Base-by-base conservation (phyloP, 2,329 filamentous ascomycete genomes). In the Aspergillus ruber region DNA sequence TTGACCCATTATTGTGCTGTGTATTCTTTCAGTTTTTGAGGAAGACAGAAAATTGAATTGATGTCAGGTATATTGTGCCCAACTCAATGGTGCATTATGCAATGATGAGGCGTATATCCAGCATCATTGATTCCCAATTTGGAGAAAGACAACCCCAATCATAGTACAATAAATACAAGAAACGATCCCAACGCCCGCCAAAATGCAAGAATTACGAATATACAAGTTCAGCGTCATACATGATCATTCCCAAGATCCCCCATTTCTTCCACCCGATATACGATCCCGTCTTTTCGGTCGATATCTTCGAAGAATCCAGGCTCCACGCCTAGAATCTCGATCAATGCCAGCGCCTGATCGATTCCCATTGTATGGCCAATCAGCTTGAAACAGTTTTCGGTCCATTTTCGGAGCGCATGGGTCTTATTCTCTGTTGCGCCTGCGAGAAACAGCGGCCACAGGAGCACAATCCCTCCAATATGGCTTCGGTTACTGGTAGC, bases 361-460 rank as follows among this genome's bases (percentile, higher is more conserved):
- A 71, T 60, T 1, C 68, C 68, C 55, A 68, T 63, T 3, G 56
- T 53, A 35, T 64, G 52, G 18, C 67, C 66, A 50, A 71, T 65
- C 41, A 61, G 54, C 27, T 56, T 55, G 17, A 69, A 48, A 40
- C 62, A 64, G 5, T 60, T 54, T 0, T 63, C 49, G 9, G 61
- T 56, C 68, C 68, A 71, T 15, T 51, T 52, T 2, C 62, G 64
- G 6, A 65, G 48, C 3, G 57, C 50, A 27, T 62, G 59, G 9
- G 44, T 47, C 3, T 52, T 51, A 3, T 53, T 55, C 44, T 70
- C 62, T 5, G 65, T 62, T 17, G 61, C 57, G 0, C 60, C 67
- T 1, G 65, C 67, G 6, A 70, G 45, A 21, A 63, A 68, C 6
- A 72, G 47, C 9, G 68, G 67, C 63, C 66, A 72, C 5, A 71